A percentile compares a stretch with the other conserved stretches of the same genome.
These are phyloP conservation scores for Ceratobasidium sp. DNA, from an alignment of 1,284 basidiomycete species.

Conservation along the genomic window DNA sequence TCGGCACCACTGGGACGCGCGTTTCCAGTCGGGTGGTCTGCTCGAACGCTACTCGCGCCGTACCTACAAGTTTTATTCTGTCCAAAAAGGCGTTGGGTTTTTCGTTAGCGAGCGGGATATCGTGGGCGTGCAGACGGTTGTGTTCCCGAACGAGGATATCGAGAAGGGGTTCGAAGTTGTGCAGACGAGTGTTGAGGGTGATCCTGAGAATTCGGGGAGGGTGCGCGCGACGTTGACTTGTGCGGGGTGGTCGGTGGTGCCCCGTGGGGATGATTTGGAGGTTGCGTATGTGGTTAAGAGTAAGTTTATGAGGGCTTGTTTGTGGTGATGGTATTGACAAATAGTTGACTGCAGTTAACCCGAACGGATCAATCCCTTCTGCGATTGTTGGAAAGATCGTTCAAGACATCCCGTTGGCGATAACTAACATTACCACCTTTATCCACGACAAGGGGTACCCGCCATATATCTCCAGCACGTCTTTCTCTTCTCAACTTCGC, in stretches of 20 bases:
- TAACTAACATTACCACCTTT: slow-evolving; percentile 47
- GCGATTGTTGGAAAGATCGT: slow-evolving; percentile 45
- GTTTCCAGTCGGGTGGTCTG: slow-evolving; percentile 41
- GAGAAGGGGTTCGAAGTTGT: slow-evolving; percentile 46
- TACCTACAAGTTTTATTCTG: slow-evolving; percentile 47
- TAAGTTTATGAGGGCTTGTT: slow-evolving; percentile 29
- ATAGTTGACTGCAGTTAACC: slow-evolving; percentile 45
- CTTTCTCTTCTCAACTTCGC: slow-evolving; percentile 39
- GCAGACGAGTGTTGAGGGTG: slow-evolving; percentile 49
- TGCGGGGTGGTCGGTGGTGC: slow-evolving; percentile 49
- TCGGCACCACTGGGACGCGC: slow-evolving; percentile 47
- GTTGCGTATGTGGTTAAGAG: slow-evolving; percentile 51
- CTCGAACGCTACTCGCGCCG: slow-evolving; percentile 46
- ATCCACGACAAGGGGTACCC: slow-evolving; percentile 44
- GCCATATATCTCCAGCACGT: slow-evolving; percentile 42
- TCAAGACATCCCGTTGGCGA: slow-evolving; percentile 46
- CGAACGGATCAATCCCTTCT: slow-evolving; percentile 49
- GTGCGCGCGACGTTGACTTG: slow-evolving; percentile 49
- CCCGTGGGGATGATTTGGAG: slow-evolving; percentile 47
- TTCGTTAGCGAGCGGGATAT: slow-evolving; percentile 49
- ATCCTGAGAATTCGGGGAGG: slow-evolving; percentile 46
- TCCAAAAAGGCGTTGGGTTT: slow-evolving; percentile 48
- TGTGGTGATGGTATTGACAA: neutral
- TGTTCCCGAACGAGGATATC: neutral
- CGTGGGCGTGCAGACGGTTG: slow-evolving; percentile 47